Evolutionary conservation across 2,329 filamentous ascomycete genomes (phyloP).

Genomic region (Tolypocladium cylindrosporum): DNA sequence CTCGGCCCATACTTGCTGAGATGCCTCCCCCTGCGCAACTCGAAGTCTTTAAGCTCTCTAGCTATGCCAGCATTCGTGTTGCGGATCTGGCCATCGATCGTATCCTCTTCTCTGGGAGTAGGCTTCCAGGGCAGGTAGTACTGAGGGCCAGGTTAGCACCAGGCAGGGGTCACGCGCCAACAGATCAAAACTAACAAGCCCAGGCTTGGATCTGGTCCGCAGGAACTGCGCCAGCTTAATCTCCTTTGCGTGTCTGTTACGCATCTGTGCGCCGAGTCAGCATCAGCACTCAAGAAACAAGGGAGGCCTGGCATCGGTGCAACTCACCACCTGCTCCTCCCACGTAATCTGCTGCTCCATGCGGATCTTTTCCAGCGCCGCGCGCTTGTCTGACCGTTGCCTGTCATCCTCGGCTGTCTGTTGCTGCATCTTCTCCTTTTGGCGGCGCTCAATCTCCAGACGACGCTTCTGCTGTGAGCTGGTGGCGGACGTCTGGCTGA

Average conservation of each 20-base stretch:
- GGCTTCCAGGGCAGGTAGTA: slow-evolving; percentile 82
- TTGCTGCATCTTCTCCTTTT: slow-evolving; percentile 64
- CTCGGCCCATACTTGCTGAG: slow-evolving; percentile 14
- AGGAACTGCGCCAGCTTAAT: slow-evolving; percentile 63
- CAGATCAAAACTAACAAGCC: slow-evolving; percentile 49
- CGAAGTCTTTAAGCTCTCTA: slow-evolving; percentile 55
- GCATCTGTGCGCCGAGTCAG: slow-evolving; percentile 52
- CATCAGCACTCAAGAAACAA: slow-evolving; percentile 5
- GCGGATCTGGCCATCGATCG: slow-evolving; percentile 60
- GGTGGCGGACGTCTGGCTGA: slow-evolving; percentile 58
- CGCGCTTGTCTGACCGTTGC: slow-evolving; percentile 53
- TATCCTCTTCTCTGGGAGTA: slow-evolving; percentile 56
- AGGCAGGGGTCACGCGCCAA: not conserved
- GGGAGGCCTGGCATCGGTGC: not conserved
- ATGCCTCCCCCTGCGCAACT: slow-evolving; percentile 33
- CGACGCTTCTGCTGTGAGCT: slow-evolving; percentile 57
- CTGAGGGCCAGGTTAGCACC: slow-evolving; percentile 31
- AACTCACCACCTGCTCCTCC: slow-evolving; percentile 65
- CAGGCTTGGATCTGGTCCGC: slow-evolving; percentile 60
- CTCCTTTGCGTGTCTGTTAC: slow-evolving; percentile 61
- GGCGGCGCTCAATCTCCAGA: slow-evolving; percentile 72
- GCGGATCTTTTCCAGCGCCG: slow-evolving; percentile 50
- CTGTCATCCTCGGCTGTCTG: slow-evolving; percentile 64
- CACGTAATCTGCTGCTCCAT: slow-evolving; percentile 62
- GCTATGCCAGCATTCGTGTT: slow-evolving; percentile 54